phyloP scores from a whole-genome alignment of 495 filamentous ascomycete genomes.

The Ramalina peruviana region DNA sequence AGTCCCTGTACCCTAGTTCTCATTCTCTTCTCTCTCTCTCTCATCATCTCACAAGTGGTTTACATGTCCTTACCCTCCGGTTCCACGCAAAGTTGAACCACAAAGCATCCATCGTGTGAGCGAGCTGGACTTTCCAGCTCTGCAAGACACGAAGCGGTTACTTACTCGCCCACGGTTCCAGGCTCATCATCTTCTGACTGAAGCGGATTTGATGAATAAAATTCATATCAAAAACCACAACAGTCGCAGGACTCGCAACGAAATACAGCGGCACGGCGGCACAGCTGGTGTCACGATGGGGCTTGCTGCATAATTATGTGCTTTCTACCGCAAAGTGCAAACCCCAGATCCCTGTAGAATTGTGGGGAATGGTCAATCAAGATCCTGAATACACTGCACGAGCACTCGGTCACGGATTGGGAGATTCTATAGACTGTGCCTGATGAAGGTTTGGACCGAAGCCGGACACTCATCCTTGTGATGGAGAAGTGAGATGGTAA shows the following conservation, averaged over 20 bases:
- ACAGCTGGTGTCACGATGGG: slow-evolving; percentile 53
- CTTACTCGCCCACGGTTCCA: too few relatives aligned
- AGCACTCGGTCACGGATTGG: slow-evolving; percentile 45
- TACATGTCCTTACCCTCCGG: too few relatives aligned
- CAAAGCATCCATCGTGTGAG: too few relatives aligned
- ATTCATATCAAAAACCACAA: too few relatives aligned
- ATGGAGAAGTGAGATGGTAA: not conserved
- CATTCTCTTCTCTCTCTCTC: too few relatives aligned
- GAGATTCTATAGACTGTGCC: slow-evolving; percentile 17
- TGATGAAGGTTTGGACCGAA: not conserved
- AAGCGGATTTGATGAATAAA: too few relatives aligned
- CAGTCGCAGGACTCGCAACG: slow-evolving; percentile 21
- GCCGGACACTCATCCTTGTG: not conserved
- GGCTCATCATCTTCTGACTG: too few relatives aligned
- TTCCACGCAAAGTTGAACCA: too few relatives aligned
- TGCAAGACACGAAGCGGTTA: too few relatives aligned
- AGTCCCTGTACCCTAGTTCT: too few relatives aligned
- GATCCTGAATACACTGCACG: slow-evolving; percentile 17
- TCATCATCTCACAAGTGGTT: too few relatives aligned
- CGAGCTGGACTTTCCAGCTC: too few relatives aligned
- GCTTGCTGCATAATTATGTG: slow-evolving; percentile 52
- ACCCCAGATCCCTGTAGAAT: slow-evolving; percentile 45
- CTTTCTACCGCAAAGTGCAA: slow-evolving; percentile 69
- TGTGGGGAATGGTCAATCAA: slow-evolving; percentile 37
- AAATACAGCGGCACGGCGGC: slow-evolving; percentile 47